phyloP scores from a whole-genome alignment of 2,329 filamentous ascomycete genomes.

The Fusarium xylarioides region DNA sequence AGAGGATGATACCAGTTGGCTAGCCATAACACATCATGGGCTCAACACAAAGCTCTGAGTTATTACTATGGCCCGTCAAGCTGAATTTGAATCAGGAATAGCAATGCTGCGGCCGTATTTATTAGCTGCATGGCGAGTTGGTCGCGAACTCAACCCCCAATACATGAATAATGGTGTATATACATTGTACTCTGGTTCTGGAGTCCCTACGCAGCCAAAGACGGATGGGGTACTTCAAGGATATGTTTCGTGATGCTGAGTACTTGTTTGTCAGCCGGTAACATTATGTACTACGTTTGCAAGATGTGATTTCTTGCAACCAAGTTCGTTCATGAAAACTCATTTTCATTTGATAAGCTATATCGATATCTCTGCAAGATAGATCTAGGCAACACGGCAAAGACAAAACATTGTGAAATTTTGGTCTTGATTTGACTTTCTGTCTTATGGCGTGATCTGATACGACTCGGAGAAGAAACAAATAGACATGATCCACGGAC shows the following conservation, averaged over 20 bases:
- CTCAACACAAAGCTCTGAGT: neutral
- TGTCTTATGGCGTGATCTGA: neutral
- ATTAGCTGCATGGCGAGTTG: neutral
- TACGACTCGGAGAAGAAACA: neutral
- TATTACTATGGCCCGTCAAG: neutral
- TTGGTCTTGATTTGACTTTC: neutral
- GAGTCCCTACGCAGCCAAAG: neutral
- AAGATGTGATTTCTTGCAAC: neutral
- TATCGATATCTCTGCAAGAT: neutral
- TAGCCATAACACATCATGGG: neutral
- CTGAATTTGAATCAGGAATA: neutral
- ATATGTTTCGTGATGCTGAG: neutral
- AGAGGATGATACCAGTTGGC: neutral
- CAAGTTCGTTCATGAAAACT: neutral
- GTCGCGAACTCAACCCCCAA: neutral
- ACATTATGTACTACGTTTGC: neutral
- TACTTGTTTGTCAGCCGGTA: neutral
- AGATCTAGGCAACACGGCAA: neutral
- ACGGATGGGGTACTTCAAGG: neutral
- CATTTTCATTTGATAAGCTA: neutral
- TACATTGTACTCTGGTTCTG: neutral
- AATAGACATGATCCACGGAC: neutral
- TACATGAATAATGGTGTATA: neutral
- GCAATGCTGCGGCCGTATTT: neutral
- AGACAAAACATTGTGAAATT: neutral